These are phyloP conservation scores for Russula sp. DNA, from an alignment of 768 basidiomycete species.

Conservation along the genomic window DNA sequence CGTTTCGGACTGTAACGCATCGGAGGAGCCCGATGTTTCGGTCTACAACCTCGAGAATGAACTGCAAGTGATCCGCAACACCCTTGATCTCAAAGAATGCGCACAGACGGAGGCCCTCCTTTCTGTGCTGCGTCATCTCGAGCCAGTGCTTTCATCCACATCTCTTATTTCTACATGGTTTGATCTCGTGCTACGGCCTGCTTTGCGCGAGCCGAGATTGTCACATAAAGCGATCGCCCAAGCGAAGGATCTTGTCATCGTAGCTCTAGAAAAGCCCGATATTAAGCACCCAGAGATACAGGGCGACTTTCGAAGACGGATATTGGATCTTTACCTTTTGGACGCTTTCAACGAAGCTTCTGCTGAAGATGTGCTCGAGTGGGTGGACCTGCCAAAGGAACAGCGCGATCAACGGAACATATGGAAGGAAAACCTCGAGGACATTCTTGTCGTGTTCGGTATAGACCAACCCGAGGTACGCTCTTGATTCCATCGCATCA, in stretches of 20 bases:
- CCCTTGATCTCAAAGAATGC: constrained; percentile 56
- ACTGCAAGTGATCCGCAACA: constrained; percentile 54
- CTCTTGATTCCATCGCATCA: constrained; percentile 18
- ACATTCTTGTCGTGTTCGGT: constrained; percentile 62
- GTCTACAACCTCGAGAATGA: constrained; percentile 57
- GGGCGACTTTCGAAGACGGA: constrained; percentile 56
- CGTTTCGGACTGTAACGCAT: constrained; percentile 44
- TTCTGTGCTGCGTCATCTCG: constrained; percentile 55
- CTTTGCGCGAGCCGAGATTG: constrained; percentile 67
- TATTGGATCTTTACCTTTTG: constrained; percentile 71
- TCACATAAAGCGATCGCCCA: constrained; percentile 50
- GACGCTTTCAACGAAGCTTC: constrained; percentile 75
- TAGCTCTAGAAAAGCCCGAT: constrained; percentile 48
- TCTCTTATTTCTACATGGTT: constrained; percentile 78
- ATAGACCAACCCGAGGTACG: constrained; percentile 59
- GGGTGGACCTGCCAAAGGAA: constrained; percentile 58
- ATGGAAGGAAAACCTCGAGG: constrained; percentile 79
- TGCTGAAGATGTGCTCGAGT: constrained; percentile 66
- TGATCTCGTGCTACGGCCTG: constrained; percentile 70
- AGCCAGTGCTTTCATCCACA: constrained; percentile 52
- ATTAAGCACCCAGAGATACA: constrained; percentile 45
- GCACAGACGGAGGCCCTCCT: constrained; percentile 64
- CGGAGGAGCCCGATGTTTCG: constrained; percentile 40
- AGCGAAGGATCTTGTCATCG: constrained; percentile 67
- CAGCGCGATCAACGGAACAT: constrained; percentile 52